Base-by-base conservation (phyloP, 768 basidiomycete genomes). In the Rhizopogon sp. region DNA sequence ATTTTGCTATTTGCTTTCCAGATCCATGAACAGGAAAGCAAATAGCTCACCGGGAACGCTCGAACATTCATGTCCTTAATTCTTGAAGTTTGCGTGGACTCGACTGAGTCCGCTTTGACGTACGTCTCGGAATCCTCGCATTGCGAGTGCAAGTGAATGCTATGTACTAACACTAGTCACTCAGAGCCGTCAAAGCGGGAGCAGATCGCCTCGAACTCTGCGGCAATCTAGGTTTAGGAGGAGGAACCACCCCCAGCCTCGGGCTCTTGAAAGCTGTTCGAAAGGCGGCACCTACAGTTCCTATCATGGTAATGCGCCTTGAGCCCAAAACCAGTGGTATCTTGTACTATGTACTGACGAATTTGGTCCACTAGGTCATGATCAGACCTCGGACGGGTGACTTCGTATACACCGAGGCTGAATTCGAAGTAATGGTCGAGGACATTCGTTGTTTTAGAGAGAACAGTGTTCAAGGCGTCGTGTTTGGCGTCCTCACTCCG, bases 191-290 rank as follows among this genome's bases (percentile, higher is more conserved):
- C n/a, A 66, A 72, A 40, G 88, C 81, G 35, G 88, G 88, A 9
- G 87, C 88, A 45, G 76, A 90, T 66, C 79, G 88, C 58, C 77
- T 93, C n/a, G 88, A 91, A 64, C 66, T 92, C 11, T 92, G 89
- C 62, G 79, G 74, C 6, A 87, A 85, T 65, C 73, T 91, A 17
- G 81, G 77, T 3, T 60, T 80, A 28, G 92, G 90, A 22, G 92
- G 92, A 20, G 92, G 92, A 8, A 88, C 83, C 16, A 93, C 92
- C 0, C 91, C 92, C 5, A 87, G 82, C 56, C 58, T 88, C n/a
- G 92, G 91, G 0, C 76, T 93, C 35, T 71, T 90, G 39, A 83
- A 71, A 60, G 69, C 76, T 3, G 79, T 93, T 42, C 76, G 77
- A 55, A 73, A 71, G 31, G 74, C 70, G 3, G 71, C 79, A 14